These are phyloP conservation scores for Solanum bulbocastanum DNA, from an alignment of 257 asterid genomes.

Conservation along the genomic window DNA sequence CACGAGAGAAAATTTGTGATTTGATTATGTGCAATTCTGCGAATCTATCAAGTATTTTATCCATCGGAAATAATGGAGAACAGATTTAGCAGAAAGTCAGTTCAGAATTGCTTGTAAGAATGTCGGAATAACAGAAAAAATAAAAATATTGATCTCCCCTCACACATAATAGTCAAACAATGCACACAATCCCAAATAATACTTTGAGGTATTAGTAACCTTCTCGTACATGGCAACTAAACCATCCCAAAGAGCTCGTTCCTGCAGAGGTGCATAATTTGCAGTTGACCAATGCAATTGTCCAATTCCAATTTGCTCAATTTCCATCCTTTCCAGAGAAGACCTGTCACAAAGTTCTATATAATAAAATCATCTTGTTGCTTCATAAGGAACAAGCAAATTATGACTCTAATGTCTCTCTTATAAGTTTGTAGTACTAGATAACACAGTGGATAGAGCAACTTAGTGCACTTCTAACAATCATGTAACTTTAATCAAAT, in stretches of 20 bases:
- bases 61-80: neutral
- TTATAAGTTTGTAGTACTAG: neutral
- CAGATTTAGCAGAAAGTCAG: neutral
- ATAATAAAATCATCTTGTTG: neutral
- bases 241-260: constrained; percentile 97
- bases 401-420: neutral
- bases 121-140: no score
- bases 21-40: neutral
- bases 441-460: neutral
- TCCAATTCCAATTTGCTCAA: constrained; percentile 83
- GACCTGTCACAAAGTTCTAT: constrained; percentile 34
- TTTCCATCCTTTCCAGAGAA: constrained; percentile 65
- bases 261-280: constrained; percentile 89
- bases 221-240: constrained; percentile 97
- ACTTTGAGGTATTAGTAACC: constrained; percentile 28
- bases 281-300: constrained; percentile 99
- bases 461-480: neutral
- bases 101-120: no score
- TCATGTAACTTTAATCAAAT: neutral
- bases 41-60: neutral
- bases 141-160: no score
- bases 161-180: no score
- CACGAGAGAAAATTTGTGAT: neutral
- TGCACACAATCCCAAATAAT: neutral
- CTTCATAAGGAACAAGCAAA: neutral